Evolutionary conservation across 2,329 filamentous ascomycete genomes (phyloP), one percentile per base, ranked within the genome.

Genomic region (Botrytis byssoidea): DNA sequence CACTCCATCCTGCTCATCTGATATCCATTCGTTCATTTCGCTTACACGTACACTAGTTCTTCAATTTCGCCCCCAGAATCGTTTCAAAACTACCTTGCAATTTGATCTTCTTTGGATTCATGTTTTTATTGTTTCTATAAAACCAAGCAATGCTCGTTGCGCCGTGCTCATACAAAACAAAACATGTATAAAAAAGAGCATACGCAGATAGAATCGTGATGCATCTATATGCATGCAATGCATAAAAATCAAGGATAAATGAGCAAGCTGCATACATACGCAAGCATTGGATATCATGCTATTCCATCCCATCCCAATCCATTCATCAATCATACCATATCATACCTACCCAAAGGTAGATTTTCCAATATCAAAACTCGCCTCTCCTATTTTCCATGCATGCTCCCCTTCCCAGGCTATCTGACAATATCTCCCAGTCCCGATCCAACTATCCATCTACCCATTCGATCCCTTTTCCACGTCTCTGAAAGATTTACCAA

Each of bases 211-310:
- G 9, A n/a, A 68, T 37, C 35, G 32, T 57, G 66, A 68, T 42
- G 25, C 18, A 68, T 32, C 48, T n/a, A 57, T 42, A 57, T 68
- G 35, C 40, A 68, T 29, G 66, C 48, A 42, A 20, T 42, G 48
- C 66, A 22, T 57, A n/a, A 68, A 68, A 42, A 37, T 29, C 25
- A 55, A 25, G 7, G 35, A 68, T 57, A 48, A 67, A 57, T 12
- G 44, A 37, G 35, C 35, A 57, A 68, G 66, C 35, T 68, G 35
- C 37, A 37, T 55, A 42, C 48, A 51, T 22, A 66, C 16, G 42
- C 48, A 42, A n/a, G 66, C 48, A 68, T 57, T 12, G 66, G 66
- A 68, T 68, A 68, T 68, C 65, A 57, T 68, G 46, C 48, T 68
- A 32, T 57, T 57, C 48, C 66, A 42, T 57, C 18, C 65, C 65